phyloP scores from a whole-genome alignment of 208 protist species.

The Lotmaria passim region DNA sequence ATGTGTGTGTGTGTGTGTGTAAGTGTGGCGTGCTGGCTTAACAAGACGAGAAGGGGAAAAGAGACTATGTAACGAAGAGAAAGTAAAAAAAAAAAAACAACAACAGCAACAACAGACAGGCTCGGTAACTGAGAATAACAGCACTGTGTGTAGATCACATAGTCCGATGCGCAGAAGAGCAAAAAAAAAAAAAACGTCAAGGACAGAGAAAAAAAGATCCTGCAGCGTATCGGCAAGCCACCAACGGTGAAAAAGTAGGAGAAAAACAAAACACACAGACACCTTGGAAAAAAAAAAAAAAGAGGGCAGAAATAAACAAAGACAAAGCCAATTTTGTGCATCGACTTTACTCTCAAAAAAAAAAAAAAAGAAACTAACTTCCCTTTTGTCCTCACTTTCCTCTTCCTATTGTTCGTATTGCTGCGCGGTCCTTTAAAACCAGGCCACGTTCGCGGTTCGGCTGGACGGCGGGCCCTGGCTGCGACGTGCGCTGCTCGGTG shows the following conservation, averaged over 20 bases:
- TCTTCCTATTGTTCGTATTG: neutral
- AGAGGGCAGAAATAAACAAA: too few relatives aligned
- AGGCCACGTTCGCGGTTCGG: slow-evolving; percentile 48
- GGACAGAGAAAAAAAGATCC: neutral
- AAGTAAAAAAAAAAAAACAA: slow-evolving; percentile 3
- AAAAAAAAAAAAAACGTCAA: slow-evolving; percentile 6
- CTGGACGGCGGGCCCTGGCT: slow-evolving; percentile 21
- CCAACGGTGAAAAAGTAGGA: too few relatives aligned
- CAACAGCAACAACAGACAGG: slow-evolving; percentile 8
- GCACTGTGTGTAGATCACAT: too few relatives aligned
- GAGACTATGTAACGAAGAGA: neutral
- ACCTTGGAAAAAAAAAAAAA: too few relatives aligned
- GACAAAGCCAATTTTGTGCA: too few relatives aligned
- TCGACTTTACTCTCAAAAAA: too few relatives aligned
- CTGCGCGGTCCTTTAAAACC: slow-evolving; percentile 36
- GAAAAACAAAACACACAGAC: too few relatives aligned
- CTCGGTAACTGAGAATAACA: too few relatives aligned
- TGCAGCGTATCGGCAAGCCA: neutral
- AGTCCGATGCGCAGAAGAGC: neutral
- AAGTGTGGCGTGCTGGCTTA: neutral
- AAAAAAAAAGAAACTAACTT: too few relatives aligned
- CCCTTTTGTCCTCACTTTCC: neutral
- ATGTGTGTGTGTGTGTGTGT: slow-evolving; percentile 5
- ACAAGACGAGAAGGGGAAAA: slow-evolving; percentile 1
- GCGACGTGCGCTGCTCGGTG: slow-evolving; percentile 32